Conservation (phyloP, 2,329 filamentous ascomycete genomes). For the Aspergillus sp. region DNA sequence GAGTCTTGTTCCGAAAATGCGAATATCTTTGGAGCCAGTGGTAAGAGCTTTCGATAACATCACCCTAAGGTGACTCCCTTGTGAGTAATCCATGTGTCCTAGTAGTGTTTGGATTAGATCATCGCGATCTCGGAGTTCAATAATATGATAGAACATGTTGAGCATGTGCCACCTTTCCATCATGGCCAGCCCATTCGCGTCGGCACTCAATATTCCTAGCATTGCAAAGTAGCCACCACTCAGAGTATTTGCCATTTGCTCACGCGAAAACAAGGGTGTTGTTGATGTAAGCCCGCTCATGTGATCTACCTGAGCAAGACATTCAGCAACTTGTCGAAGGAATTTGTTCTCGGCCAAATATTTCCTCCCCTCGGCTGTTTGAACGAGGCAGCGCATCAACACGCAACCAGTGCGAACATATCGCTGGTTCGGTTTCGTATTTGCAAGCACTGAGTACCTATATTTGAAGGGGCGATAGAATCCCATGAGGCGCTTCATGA, state of each 20-base stretch:
- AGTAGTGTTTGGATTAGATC: slow-evolving; percentile 88
- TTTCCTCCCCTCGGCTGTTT: slow-evolving; percentile 78
- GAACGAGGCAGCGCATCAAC: slow-evolving; percentile 79
- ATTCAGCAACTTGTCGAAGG: slow-evolving; percentile 90
- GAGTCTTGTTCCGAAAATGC: slow-evolving; percentile 84
- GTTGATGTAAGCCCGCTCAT: slow-evolving; percentile 68
- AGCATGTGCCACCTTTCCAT: slow-evolving; percentile 97
- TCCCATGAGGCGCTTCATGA: slow-evolving; percentile 88
- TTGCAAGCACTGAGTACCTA: slow-evolving; percentile 85
- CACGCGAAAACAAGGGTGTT: slow-evolving; percentile 82
- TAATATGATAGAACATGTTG: slow-evolving; percentile 99
- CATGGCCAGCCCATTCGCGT: slow-evolving; percentile 79
- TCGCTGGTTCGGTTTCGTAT: slow-evolving; percentile 88
- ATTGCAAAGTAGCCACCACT: slow-evolving; percentile 93
- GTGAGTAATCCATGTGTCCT: slow-evolving; percentile 86
- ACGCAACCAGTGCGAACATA: slow-evolving; percentile 90
- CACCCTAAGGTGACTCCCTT: slow-evolving; percentile 85
- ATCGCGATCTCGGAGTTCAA: slow-evolving; percentile 85
- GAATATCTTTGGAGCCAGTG: slow-evolving; percentile 83
- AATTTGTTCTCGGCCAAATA: slow-evolving; percentile 92
- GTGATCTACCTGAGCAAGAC: slow-evolving; percentile 89
- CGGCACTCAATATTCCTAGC: slow-evolving; percentile 80
- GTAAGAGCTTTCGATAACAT: slow-evolving; percentile 93
- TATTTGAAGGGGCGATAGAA: slow-evolving; percentile 98
- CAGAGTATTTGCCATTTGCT: slow-evolving; percentile 80